Percentiles rank a stretch among this genome's conserved stretches.
Conservation (phyloP, 202 grass and related monocot species). For the Bolboschoenoplectus hybrid region DNA sequence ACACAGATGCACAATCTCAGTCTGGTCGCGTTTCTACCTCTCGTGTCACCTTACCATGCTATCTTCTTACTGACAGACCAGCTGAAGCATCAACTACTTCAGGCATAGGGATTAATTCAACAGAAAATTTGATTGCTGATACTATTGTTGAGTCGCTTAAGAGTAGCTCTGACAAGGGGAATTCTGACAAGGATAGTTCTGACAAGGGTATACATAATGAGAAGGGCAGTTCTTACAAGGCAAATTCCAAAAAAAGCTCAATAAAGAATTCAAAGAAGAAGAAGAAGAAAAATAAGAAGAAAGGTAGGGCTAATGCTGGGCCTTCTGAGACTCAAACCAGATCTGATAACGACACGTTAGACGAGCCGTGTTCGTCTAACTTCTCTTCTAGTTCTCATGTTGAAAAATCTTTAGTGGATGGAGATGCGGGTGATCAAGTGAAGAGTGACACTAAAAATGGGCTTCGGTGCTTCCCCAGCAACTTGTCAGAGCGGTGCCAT, state of each 20-base stretch:
- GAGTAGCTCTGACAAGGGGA: constrained; percentile 36
- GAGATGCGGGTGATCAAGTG: not conserved
- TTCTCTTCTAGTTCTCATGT: constrained; percentile 27
- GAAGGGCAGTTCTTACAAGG: constrained; percentile 37
- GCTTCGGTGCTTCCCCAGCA: not conserved
- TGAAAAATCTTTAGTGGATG: constrained; percentile 14
- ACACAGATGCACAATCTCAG: not conserved
- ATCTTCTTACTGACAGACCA: constrained; percentile 3
- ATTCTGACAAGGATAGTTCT: constrained; percentile 11
- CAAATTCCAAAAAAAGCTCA: constrained; percentile 48
- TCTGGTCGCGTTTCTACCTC: not conserved
- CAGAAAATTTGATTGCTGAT: constrained; percentile 24
- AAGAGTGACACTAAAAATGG: constrained; percentile 16
- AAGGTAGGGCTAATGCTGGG: not conserved
- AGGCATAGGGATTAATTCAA: not conserved
- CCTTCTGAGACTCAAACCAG: not conserved
- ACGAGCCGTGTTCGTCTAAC: not conserved
- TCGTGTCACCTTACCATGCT: constrained; percentile 17
- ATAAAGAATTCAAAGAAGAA: constrained; percentile 80
- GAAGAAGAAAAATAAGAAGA: constrained; percentile 53
- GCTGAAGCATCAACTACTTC: not conserved
- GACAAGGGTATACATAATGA: constrained; percentile 37
- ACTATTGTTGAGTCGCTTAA: constrained; percentile 17
- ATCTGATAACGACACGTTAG: not conserved
- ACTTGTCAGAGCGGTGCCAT: constrained; percentile 13